phyloP scores from a whole-genome alignment of 2,329 filamentous ascomycete species.

The Pseudomassariella vexata region DNA sequence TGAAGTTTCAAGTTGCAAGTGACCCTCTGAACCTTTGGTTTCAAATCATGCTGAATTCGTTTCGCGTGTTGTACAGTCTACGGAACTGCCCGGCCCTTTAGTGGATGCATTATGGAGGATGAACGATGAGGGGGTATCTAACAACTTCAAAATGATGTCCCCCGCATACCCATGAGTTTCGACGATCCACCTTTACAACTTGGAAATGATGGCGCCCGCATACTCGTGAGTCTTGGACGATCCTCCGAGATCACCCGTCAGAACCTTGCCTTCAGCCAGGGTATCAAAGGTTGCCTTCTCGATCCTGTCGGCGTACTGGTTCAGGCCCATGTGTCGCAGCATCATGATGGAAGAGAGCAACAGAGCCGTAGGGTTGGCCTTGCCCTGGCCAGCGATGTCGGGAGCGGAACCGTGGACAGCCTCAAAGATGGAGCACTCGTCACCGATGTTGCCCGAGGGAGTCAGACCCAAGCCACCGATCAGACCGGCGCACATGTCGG shows the following conservation, averaged over 20 bases:
- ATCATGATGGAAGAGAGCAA: slow-evolving; percentile 98
- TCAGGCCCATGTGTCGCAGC: slow-evolving; percentile 95
- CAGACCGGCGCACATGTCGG: slow-evolving; percentile 97
- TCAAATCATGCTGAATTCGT: slow-evolving; percentile 16
- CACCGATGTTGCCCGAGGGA: slow-evolving; percentile 96
- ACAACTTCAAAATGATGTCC: slow-evolving; percentile 75
- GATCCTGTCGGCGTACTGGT: slow-evolving; percentile 77
- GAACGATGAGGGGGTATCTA: slow-evolving; percentile 23
- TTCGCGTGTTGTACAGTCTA: slow-evolving; percentile 23
- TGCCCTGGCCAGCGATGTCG: slow-evolving; percentile 91
- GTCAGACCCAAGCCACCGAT: slow-evolving; percentile 97
- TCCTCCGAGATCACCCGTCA: slow-evolving; percentile 94
- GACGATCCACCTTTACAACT: no score
- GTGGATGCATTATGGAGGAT: slow-evolving; percentile 16
- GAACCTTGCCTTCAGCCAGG: slow-evolving; percentile 88
- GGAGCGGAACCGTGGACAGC: slow-evolving; percentile 96
- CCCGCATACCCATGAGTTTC: slow-evolving; percentile 89
- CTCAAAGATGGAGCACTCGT: slow-evolving; percentile 99
- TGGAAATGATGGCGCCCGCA: slow-evolving; percentile 80
- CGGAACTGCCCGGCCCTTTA: slow-evolving; percentile 14
- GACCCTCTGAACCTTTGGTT: slow-evolving; percentile 1
- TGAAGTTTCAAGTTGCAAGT: neutral
- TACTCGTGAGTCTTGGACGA: slow-evolving; percentile 96
- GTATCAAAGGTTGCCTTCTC: slow-evolving; percentile 94
- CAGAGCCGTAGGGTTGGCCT: slow-evolving; percentile 95